A percentile compares a stretch with the other conserved stretches of the same genome.
Conservation (phyloP, 1,139 yeast genomes). For the Diutina catenulata region DNA sequence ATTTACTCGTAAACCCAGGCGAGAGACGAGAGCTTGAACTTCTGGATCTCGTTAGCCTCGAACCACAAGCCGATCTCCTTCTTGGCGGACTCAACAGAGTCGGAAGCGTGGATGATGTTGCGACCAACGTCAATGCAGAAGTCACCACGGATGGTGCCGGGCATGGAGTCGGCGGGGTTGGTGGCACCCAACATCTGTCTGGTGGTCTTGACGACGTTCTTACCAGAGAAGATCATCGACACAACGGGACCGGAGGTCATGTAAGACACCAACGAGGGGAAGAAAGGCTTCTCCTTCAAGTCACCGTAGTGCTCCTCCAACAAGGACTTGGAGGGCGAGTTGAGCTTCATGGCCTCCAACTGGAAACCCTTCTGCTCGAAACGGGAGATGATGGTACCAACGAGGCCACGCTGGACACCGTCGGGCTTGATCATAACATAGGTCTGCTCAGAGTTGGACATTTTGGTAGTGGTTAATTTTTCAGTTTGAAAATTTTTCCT, state of each 20-base stretch:
- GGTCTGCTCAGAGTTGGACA: constrained; percentile 75
- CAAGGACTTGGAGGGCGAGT: constrained; percentile 75
- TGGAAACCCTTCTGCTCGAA: constrained; percentile 97
- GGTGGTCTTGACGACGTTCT: constrained; percentile 98
- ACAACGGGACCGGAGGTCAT: constrained; percentile 98
- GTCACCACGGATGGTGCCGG: constrained; percentile 99
- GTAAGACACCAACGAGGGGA: constrained; percentile 91
- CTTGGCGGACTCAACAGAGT: constrained; percentile 95
- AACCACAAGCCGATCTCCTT: constrained; percentile 97
- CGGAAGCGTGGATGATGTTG: constrained; percentile 99
- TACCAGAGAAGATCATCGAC: constrained; percentile 99
- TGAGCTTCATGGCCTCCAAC: constrained; percentile 90
- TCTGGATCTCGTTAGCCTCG: constrained; percentile 92
- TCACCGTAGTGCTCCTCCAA: constrained; percentile 93
- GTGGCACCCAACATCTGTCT: constrained; percentile 98
- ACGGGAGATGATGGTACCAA: constrained; percentile 81
- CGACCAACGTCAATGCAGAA: constrained; percentile 95
- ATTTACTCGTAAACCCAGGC: constrained; percentile 90
- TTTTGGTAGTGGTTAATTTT: too few relatives aligned
- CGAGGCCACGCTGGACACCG: constrained; percentile 99
- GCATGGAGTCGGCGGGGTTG: constrained; percentile 94
- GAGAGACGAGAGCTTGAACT: constrained; percentile 76
- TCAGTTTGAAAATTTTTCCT: too few relatives aligned
- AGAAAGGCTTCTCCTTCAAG: constrained; percentile 92
- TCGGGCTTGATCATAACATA: constrained; percentile 99